Evolutionary conservation across 352 stramenopile species (phyloP).

Genomic region (Phytophthora nicotianae): DNA sequence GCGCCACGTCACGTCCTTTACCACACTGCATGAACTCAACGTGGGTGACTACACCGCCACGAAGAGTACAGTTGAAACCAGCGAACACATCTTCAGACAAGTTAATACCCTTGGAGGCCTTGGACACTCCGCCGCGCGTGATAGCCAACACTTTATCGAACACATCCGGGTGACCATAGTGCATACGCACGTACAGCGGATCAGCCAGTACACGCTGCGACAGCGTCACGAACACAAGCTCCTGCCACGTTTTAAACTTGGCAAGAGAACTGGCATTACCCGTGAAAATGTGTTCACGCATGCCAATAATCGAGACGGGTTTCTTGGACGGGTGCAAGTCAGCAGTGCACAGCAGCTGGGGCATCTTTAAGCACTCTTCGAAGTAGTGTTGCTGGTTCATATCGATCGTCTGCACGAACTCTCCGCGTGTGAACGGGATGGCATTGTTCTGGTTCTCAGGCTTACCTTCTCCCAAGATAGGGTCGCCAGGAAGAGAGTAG

Average conservation of each 20-base stretch:
- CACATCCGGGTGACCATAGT: conserved; percentile 86
- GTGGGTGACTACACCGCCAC: conserved; percentile 78
- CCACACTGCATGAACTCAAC: conserved; percentile 90
- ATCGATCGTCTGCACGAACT: conserved; percentile 90
- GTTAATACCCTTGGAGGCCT: conserved; percentile 86
- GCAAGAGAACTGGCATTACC: conserved; percentile 81
- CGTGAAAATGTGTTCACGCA: conserved; percentile 90
- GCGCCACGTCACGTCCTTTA: conserved; percentile 83
- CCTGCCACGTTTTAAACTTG: conserved; percentile 89
- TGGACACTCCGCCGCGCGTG: conserved; percentile 77
- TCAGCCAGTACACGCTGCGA: conserved; percentile 81
- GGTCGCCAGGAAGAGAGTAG: conserved; percentile 80
- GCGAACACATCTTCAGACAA: conserved; percentile 88
- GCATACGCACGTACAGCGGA: conserved; percentile 78
- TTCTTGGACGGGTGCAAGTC: conserved; percentile 72
- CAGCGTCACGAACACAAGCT: conserved; percentile 85
- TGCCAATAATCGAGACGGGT: conserved; percentile 83
- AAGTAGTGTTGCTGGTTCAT: conserved; percentile 92
- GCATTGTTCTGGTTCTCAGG: conserved; percentile 90
- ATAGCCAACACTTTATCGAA: conserved; percentile 84
- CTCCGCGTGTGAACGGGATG: conserved; percentile 75
- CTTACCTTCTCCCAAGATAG: conserved; percentile 84
- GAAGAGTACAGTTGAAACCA: conserved; percentile 80
- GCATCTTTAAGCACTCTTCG: conserved; percentile 88
- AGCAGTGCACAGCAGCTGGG: conserved; percentile 73